Conservation (phyloP, 2,329 filamentous ascomycete species). For the Cladophialophora yegresii region DNA sequence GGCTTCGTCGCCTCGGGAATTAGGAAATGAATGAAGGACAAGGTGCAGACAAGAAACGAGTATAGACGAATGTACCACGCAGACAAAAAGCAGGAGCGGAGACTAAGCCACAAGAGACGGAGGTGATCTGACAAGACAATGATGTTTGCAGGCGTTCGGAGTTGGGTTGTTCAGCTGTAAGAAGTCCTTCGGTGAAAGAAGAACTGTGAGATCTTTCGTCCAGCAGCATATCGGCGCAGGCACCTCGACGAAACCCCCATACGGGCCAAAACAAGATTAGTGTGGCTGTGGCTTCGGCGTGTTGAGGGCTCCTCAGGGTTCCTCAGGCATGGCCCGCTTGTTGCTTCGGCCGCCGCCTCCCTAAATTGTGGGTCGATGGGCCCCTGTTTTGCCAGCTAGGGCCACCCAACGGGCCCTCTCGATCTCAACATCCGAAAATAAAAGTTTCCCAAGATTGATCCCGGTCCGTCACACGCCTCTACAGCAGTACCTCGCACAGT, state of each 20-base stretch:
- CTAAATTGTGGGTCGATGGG: slow-evolving; percentile 5
- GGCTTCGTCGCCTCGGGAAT: slow-evolving; percentile 41
- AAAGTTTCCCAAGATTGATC: slow-evolving; percentile 10
- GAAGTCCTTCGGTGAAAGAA: slow-evolving; percentile 15
- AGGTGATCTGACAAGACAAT: slow-evolving; percentile 15
- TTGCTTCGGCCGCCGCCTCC: slow-evolving; percentile 18
- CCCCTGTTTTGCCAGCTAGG: slow-evolving; percentile 14
- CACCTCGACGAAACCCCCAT: slow-evolving; percentile 13
- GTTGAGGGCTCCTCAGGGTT: slow-evolving; percentile 11
- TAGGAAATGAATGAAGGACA: slow-evolving; percentile 1
- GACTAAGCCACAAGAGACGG: slow-evolving; percentile 7
- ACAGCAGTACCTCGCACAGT: slow-evolving; percentile 3
- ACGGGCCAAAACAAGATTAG: slow-evolving; percentile 23
- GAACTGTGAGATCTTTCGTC: background rate
- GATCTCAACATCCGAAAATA: slow-evolving; percentile 26
- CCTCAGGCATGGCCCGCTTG: background rate
- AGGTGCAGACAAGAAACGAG: background rate
- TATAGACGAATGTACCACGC: background rate
- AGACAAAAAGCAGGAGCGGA: slow-evolving; percentile 13
- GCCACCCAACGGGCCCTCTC: slow-evolving; percentile 12
- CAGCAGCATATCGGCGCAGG: slow-evolving; percentile 10
- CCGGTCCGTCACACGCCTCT: background rate
- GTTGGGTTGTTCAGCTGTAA: slow-evolving; percentile 19
- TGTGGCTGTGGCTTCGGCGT: slow-evolving; percentile 7
- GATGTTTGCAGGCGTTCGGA: slow-evolving; percentile 1